phyloP scores from a whole-genome alignment of 179 eudicot species.

The Beta lomatogona region DNA sequence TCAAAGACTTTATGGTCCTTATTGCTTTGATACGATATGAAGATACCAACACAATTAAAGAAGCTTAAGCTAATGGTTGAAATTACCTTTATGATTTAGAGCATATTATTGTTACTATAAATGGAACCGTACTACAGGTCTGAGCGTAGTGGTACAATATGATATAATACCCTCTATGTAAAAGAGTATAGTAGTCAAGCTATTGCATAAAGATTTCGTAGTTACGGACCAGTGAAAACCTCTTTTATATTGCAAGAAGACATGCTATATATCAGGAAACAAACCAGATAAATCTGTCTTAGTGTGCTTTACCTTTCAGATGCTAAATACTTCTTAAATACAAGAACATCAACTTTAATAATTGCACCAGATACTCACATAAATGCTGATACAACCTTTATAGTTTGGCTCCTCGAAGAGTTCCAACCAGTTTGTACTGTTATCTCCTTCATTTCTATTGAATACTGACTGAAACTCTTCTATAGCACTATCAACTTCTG shows the following conservation, averaged over 20 bases:
- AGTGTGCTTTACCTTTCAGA: background rate
- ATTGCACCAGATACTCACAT: background rate
- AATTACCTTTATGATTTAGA: background rate
- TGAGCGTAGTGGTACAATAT: background rate
- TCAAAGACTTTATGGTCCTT: background rate
- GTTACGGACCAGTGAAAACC: background rate
- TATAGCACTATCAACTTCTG: constrained; percentile 66
- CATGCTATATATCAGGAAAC: background rate
- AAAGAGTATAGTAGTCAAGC: background rate
- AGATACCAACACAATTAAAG: background rate
- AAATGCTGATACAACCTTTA: constrained; percentile 49
- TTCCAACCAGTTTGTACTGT: constrained; percentile 66
- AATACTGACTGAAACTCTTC: constrained; percentile 67
- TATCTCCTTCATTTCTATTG: constrained; percentile 44
- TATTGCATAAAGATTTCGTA: background rate
- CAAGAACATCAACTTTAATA: background rate
- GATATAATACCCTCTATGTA: background rate
- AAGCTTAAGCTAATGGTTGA: background rate
- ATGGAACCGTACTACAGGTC: background rate
- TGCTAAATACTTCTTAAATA: background rate
- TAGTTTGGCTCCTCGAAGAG: constrained; percentile 73
- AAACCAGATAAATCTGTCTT: background rate
- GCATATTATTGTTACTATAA: background rate
- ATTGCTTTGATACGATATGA: background rate
- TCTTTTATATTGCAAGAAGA: background rate